Conservation (phyloP, 2,329 filamentous ascomycete genomes). For the Cladosporium austrohemisphaericum region DNA sequence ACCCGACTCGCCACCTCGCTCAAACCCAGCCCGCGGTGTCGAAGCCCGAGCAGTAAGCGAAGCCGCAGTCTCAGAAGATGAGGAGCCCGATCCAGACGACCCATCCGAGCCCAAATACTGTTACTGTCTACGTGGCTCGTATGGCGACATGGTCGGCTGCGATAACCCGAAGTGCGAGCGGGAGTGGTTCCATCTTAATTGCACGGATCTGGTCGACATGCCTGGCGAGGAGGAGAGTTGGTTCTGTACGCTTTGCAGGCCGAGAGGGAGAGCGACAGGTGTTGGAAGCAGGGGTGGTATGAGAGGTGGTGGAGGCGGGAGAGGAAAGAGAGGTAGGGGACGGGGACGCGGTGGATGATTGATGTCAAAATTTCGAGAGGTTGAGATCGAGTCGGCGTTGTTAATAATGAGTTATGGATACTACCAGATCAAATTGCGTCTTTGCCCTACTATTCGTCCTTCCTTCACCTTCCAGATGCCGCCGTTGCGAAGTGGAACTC, state of each 20-base stretch:
- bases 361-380: neutral
- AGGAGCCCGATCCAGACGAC: conserved; percentile 42
- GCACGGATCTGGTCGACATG: conserved; percentile 58
- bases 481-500: no score
- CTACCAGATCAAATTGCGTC: neutral
- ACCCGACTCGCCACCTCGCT: conserved; percentile 1
- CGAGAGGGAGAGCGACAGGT: conserved; percentile 14
- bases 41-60: conserved; percentile 2
- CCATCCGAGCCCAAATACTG: conserved; percentile 60
- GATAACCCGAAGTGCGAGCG: conserved; percentile 62
- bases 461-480: no score
- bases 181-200: conserved; percentile 66
- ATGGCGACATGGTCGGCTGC: conserved; percentile 65
- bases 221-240: conserved; percentile 52
- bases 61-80: conserved; percentile 11
- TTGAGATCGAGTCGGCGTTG: neutral
- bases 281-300: conserved; percentile 8
- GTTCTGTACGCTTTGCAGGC: conserved; percentile 52
- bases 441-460: no score
- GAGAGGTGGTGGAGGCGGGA: conserved; percentile 2
- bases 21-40: neutral
- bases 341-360: conserved; percentile 1
- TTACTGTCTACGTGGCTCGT: conserved; percentile 62
- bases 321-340: conserved; percentile 11
- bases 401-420: neutral